Conservation (phyloP, 768 basidiomycete species). For the Coprinopsis cinerea region DNA sequence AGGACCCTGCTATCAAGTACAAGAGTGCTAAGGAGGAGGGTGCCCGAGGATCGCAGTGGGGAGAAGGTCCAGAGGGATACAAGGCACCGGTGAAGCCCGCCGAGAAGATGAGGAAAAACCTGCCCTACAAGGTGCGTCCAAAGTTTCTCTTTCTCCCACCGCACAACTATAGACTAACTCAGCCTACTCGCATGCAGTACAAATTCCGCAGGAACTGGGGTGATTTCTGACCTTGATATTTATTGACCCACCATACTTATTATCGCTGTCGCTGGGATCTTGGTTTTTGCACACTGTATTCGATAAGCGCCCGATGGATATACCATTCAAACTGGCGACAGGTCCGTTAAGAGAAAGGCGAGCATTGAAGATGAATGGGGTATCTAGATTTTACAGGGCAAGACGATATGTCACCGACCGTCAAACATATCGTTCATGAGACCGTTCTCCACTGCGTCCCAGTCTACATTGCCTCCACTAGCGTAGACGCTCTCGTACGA, state of each 20-base stretch:
- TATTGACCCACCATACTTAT: slow-evolving; percentile 7
- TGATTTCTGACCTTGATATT: slow-evolving; percentile 55
- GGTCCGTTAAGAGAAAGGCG: no score
- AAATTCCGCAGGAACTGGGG: slow-evolving; percentile 88
- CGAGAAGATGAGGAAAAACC: slow-evolving; percentile 78
- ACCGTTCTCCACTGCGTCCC: slow-evolving; percentile 80
- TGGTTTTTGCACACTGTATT: neutral
- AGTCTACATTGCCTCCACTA: slow-evolving; percentile 77
- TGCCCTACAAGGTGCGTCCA: slow-evolving; percentile 78
- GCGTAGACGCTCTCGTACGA: slow-evolving; percentile 90
- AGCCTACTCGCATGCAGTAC: slow-evolving; percentile 67
- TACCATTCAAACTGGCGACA: no score
- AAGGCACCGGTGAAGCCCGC: slow-evolving; percentile 62
- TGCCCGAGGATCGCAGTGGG: slow-evolving; percentile 60
- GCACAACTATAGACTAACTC: slow-evolving; percentile 37
- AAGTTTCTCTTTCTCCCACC: slow-evolving; percentile 5
- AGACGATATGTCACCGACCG: slow-evolving; percentile 46
- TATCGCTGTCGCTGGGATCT: neutral
- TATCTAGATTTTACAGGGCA: no score
- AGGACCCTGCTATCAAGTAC: slow-evolving; percentile 61
- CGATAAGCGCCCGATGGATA: neutral
- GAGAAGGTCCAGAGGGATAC: slow-evolving; percentile 64
- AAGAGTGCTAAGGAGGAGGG: slow-evolving; percentile 49
- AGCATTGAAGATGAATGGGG: no score
- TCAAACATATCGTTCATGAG: slow-evolving; percentile 91